Evolutionary conservation across 2,329 filamentous ascomycete genomes (phyloP), one percentile per base, ranked within the genome.

Genomic region (Pseudonectria foliicola): DNA sequence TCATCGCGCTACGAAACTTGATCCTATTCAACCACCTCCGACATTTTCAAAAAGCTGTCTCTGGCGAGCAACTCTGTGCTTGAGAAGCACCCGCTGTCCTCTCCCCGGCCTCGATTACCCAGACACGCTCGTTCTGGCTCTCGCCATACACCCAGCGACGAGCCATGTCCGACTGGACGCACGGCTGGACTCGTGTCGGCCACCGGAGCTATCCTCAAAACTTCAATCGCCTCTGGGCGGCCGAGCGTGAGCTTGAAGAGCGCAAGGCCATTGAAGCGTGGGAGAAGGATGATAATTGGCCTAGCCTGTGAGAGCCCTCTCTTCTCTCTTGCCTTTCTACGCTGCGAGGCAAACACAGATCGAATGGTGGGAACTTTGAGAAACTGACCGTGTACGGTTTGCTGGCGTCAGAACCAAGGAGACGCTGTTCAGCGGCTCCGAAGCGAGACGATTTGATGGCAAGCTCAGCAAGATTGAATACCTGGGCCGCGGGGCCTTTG

Each of bases 401-500:
- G n/a, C 10, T 33, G 16, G 25, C 27, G n/a, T 13, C 34, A 60
- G 56, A 31, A 41, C 58, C 31, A 55, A 8, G 8, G 18, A 57
- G 23, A 51, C 55, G 11, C 45, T 50, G 5, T 53, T 59, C 28
- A 50, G 44, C 32, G 50, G 48, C 27, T 35, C 51, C 28, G 56
- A 60, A 23, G 57, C 57, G 25, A 59, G 58, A 27, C 54, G 48
- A 28, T 61, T 61, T 44, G 57, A 61, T 40, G 39, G 43, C 31
- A 55, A 51, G 15, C 49, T 61, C 12, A 42, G 49, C 7, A 52
- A 50, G 40, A 42, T 56, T 33, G 49, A 54, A 29, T 55, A 61
- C n/a, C 53, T 71, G 8, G 66, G 67, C n/a, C 49, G 46, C 29
- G 67, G 66, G 21, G 57, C 58, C 13, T 67, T 62, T 46, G 66